Conservation (phyloP, 2,329 filamentous ascomycete species). For the Penicillium polonicum region DNA sequence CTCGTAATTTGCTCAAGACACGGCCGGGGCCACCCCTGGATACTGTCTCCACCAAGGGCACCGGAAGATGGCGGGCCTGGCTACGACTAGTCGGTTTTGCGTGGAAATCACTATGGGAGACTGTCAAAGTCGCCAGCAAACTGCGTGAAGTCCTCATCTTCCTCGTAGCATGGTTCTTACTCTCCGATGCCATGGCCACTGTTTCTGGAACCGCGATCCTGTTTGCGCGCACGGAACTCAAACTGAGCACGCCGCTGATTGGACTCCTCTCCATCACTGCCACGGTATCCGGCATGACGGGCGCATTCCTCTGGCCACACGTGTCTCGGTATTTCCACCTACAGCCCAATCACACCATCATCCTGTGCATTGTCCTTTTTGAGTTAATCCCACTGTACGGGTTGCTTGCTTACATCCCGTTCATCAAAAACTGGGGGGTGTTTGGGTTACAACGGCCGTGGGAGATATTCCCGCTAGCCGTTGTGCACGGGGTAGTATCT, state of each 20-base stretch:
- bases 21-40: conserved; percentile 72
- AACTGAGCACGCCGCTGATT: conserved; percentile 77
- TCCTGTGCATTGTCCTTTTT: conserved; percentile 82
- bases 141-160: conserved; percentile 78
- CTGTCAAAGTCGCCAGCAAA: conserved; percentile 67
- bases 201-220: conserved; percentile 87
- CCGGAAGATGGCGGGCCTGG: conserved; percentile 49
- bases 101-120: conserved; percentile 78
- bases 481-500: conserved; percentile 82
- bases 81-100: conserved; percentile 71
- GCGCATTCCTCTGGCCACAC: conserved; percentile 80
- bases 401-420: conserved; percentile 76
- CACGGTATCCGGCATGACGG: conserved; percentile 74
- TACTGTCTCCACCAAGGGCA: conserved; percentile 11
- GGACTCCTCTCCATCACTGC: conserved; percentile 87
- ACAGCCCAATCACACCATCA: conserved; percentile 76
- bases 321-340: conserved; percentile 67
- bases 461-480: conserved; percentile 89
- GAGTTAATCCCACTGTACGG: conserved; percentile 91
- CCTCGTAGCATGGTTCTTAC: conserved; percentile 81
- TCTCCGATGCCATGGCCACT: conserved; percentile 87
- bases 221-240: conserved; percentile 84
- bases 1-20: conserved; percentile 76
- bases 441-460: conserved; percentile 80
- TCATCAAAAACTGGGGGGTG: conserved; percentile 69